These are phyloP conservation scores for Cryomyces antarcticus DNA, from an alignment of 495 filamentous ascomycete genomes.

Conservation along the genomic window DNA sequence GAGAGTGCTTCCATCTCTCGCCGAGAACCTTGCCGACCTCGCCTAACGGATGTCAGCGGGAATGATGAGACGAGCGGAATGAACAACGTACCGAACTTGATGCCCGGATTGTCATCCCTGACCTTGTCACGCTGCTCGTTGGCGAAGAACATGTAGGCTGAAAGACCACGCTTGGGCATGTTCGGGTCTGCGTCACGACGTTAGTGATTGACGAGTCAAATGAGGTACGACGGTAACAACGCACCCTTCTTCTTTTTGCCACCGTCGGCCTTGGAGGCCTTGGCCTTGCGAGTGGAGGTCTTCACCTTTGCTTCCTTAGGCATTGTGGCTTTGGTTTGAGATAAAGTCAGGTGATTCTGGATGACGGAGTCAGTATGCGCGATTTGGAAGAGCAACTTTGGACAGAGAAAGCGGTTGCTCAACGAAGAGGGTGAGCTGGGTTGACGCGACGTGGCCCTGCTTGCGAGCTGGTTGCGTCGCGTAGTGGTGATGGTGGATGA, in stretches of 20 bases:
- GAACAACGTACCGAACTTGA: conserved; percentile 63
- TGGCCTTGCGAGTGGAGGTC: conserved; percentile 35
- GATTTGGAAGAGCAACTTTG: no score
- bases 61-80: not conserved
- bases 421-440: no score
- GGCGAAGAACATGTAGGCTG: conserved; percentile 99
- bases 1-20: conserved; percentile 90
- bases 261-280: conserved; percentile 23
- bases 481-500: no score
- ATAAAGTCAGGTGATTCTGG: conserved; percentile 4
- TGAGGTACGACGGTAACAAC: conserved; percentile 9
- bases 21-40: conserved; percentile 95
- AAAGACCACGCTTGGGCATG: conserved; percentile 95
- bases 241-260: conserved; percentile 73
- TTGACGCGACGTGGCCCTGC: no score
- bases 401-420: no score
- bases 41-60: conserved; percentile 27
- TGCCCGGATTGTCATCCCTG: conserved; percentile 93
- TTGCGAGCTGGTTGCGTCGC: no score
- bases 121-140: conserved; percentile 98
- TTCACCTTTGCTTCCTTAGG: conserved; percentile 69
- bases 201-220: conserved; percentile 1
- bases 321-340: conserved; percentile 31
- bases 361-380: no score
- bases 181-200: conserved; percentile 54